Base-by-base conservation (phyloP, 2,329 filamentous ascomycete genomes). In the Boeremia lycopersici region DNA sequence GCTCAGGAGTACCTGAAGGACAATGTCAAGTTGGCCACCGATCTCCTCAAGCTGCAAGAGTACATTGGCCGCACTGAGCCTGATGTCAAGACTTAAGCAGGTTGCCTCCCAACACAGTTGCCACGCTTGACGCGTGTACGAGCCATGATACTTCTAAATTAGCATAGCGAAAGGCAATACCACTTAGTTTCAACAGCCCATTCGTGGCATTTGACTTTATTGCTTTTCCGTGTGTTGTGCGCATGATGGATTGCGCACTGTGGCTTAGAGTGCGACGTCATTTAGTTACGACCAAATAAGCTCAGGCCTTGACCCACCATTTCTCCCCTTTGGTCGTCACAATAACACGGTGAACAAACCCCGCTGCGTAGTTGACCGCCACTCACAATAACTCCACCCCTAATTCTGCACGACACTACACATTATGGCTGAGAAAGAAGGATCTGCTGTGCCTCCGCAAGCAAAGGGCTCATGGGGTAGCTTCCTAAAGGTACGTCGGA, bases 1-100 rank as follows among this genome's bases (percentile, higher is more conserved):
- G 92, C 93, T 12, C 95, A 99, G 79, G 92, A 93, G 54, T 99
- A 96, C 82, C 84, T 99, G 68, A 89, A 90, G 82, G 89, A 91
- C 53, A 91, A 96, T 73, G 91, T 99, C 70, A 84, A 88, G 73
- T 85, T 96, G 66, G 91, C 93, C 19, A 89, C 91, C 2, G 85
- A 88, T 49, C 81, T 99, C 56, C 83, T 99, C 73, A 92, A 93
- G 82, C 89, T 99, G 77, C 90, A 97, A 82, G 90, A 97, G 82
- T 92, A 89, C 74, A 86, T 98, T 68, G 93, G 92, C 73, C 88
- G 93, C 58, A 91, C 91, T 68, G 89, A 96, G 81, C 95, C 95
- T 31, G 91, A 96, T 79, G 95, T 99, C 70, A 96, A 93, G 88
- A 99, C 93, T 57, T 98, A 87, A 79, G 59, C 44, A 41, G 9